These are phyloP conservation scores for Candida ulmi DNA, from an alignment of 805 yeast species.

Conservation along the genomic window DNA sequence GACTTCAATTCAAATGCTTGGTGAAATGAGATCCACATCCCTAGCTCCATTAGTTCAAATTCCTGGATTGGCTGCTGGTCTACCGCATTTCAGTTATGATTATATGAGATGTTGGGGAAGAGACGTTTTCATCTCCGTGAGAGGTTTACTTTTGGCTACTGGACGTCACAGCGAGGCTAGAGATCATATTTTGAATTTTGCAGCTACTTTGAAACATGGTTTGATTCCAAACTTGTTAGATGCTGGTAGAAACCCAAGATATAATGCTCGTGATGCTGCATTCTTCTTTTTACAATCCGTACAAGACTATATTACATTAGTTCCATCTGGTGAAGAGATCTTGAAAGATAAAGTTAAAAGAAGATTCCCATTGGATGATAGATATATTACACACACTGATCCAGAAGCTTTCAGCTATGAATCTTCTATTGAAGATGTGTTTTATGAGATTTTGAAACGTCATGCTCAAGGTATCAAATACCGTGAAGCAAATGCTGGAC, in stretches of 20 bases:
- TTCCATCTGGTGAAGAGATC: constrained; percentile 62
- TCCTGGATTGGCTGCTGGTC: constrained; percentile 89
- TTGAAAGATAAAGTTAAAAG: constrained; percentile 70
- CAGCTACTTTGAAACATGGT: constrained; percentile 89
- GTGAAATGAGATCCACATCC: constrained; percentile 67
- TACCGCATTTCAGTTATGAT: constrained; percentile 87
- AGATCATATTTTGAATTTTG: constrained; percentile 79
- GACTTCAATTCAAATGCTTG: constrained; percentile 84
- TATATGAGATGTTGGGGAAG: constrained; percentile 99
- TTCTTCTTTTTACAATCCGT: constrained; percentile 92
- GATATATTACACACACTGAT: constrained; percentile 62
- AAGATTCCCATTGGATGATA: constrained; percentile 86
- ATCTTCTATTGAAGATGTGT: constrained; percentile 64
- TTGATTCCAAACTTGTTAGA: constrained; percentile 89
- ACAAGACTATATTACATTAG: constrained; percentile 70
- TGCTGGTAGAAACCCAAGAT: constrained; percentile 90
- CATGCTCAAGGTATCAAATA: constrained; percentile 86
- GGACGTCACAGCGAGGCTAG: constrained; percentile 78
- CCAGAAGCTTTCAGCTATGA: constrained; percentile 71
- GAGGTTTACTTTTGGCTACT: constrained; percentile 77
- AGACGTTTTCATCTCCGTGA: constrained; percentile 82
- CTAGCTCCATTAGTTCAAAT: constrained; percentile 55
- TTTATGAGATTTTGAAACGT: constrained; percentile 77
- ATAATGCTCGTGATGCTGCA: constrained; percentile 94
- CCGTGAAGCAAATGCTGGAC: constrained; percentile 95